These are phyloP conservation scores for Saturnispora serradocipensis DNA, from an alignment of 805 yeast species.

Conservation along the genomic window DNA sequence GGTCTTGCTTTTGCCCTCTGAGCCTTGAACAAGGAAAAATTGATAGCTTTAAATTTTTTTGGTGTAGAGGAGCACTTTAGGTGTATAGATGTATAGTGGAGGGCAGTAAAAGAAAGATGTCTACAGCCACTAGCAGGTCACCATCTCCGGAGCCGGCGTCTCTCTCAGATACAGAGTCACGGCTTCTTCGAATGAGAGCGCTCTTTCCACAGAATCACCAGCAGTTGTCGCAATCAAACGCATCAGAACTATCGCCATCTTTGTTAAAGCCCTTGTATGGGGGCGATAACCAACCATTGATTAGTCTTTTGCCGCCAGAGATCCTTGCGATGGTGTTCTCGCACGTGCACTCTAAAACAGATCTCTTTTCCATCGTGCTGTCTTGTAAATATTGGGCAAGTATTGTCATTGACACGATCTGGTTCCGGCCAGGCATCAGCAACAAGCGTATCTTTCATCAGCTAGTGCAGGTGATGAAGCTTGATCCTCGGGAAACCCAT, in stretches of 20 bases:
- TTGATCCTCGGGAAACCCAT: conserved; percentile 38
- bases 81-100: neutral
- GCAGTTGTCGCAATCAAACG: neutral
- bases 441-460: conserved; percentile 39
- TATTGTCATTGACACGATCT: conserved; percentile 65
- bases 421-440: conserved; percentile 79
- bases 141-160: conserved; percentile 3
- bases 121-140: conserved; percentile 6
- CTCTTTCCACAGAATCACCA: neutral
- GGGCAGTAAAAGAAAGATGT: neutral
- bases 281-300: conserved; percentile 18
- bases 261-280: neutral
- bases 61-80: neutral
- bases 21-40: neutral
- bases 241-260: neutral
- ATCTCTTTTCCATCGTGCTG: conserved; percentile 51
- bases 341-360: conserved; percentile 48
- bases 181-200: conserved; percentile 2
- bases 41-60: neutral
- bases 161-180: conserved; percentile 3
- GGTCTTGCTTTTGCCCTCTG: neutral
- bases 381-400: conserved; percentile 79
- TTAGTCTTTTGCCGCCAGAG: conserved; percentile 46
- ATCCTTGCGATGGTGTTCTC: conserved; percentile 59
- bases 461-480: conserved; percentile 46